Evolutionary conservation across 257 asterid genomes (phyloP), one percentile per base, ranked within the genome.

Genomic region (Solanum verrucosum): DNA sequence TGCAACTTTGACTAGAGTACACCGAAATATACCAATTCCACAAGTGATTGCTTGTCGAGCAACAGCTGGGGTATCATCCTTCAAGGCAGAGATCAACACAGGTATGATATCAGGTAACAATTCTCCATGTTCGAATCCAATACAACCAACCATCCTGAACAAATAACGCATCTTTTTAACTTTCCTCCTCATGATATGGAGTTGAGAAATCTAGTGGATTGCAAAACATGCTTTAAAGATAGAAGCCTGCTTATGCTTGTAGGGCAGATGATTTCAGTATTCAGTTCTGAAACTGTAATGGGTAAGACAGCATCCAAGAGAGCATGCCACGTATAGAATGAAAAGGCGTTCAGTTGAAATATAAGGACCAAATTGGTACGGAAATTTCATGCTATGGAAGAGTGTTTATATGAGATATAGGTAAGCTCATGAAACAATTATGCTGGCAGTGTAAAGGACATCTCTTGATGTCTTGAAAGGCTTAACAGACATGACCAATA

Each of bases 21-120:
- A 88, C 46, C 96, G 94, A 90, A 97, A 97, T 88, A 97, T 92
- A 88, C 93, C 98, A 87, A 90, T 90, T 35, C 96, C 97, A 72
- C 96, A 97, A 84, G 92, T 89, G 88, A 97, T 95, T 87, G 98
- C 98, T 92, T 97, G 99, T 40, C 98, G 94, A 92, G 96, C 98
- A 91, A 95, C 99, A 87, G 99, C 96, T 6, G 98, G 99, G 74
- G 93, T 92, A 68, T 93, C 98, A 77, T 97, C 99, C 83, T 91
- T 93, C 93, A 96, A 86, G 88, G 91, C 93, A 87, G 93, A 91
- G 40, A 94, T 90, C 84, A 97, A 90, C 63, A 92, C 94, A 37
- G 98, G 99, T 74, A 97, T 90, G 23, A 96, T 93, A 90, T 95
- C 98, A 87, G 98, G 98, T 86, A 97, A 89, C 90, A 94, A 91